Conservation (phyloP, 345 rosid genomes). For the Gossypium raimondii region DNA sequence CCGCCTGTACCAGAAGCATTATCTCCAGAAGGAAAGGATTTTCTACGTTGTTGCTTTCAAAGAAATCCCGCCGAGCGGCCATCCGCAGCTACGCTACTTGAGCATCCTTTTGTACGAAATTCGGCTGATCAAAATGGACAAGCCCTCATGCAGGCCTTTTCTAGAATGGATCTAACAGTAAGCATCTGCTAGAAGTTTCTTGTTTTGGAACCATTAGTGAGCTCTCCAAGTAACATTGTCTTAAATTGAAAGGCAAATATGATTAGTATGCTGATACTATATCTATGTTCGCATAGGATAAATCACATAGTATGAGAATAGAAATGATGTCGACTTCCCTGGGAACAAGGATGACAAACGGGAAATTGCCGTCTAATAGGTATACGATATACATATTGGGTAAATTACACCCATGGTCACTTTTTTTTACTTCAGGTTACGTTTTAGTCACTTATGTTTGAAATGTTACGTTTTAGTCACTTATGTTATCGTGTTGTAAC, state of each 20-base stretch:
- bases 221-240: not conserved
- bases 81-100: constrained; percentile 43
- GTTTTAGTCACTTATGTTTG: too few species aligned
- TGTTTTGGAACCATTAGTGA: constrained; percentile 11
- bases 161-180: constrained; percentile 26
- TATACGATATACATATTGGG: constrained; percentile 12
- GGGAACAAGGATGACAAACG: constrained; percentile 8
- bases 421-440: too few species aligned
- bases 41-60: constrained; percentile 49
- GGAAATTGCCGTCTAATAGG: constrained; percentile 20
- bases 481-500: too few species aligned
- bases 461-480: too few species aligned
- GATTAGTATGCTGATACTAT: constrained; percentile 3
- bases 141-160: constrained; percentile 15
- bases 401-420: too few species aligned
- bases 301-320: constrained; percentile 17
- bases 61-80: constrained; percentile 63
- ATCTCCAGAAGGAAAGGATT: constrained; percentile 58
- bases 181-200: constrained; percentile 11
- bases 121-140: constrained; percentile 30
- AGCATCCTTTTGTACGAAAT: constrained; percentile 52
- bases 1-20: constrained; percentile 57
- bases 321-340: constrained; percentile 19
- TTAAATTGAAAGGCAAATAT: not conserved
- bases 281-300: constrained; percentile 27